Evolutionary conservation across 495 filamentous ascomycete genomes (phyloP), one percentile per base, ranked within the genome.

Genomic region (Ascodesmis nigricans): DNA sequence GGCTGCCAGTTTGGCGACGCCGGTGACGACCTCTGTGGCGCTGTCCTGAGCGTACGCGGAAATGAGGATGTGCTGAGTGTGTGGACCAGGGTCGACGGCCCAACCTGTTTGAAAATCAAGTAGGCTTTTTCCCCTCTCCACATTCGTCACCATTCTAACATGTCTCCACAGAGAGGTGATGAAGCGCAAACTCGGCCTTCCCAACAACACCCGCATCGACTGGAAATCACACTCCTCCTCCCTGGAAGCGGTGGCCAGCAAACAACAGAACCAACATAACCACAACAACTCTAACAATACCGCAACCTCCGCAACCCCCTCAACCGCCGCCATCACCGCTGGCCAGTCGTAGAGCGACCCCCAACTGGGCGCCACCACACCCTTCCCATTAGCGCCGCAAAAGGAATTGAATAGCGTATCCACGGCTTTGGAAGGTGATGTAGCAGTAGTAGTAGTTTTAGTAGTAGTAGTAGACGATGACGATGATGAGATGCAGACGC

Each of bases 41-140:
- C 72, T 29, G 90, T 97, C 7, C 62, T 97, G 22, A 93, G 84
- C 53, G 79, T 97, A 35, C 65, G 87, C 37, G 84, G 80, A 53
- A 83, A 83, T 15, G 87, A 97, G 58, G 87, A 97, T 49, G 84
- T 95, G 25, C 65, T 97, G 53, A 92, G 80, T 59, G 79, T 97
- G 47, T 97, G 87, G 87, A 90, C 82, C 27, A 75, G 78, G 51
- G 81, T 77, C 44, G 74, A 87, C 45, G 83, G 83, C 11, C 77
- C 79, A 42, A 71, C 79, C 48, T 90, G 91, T 57, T 77, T 95
- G 50, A 95, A 93, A 63, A 91, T 97, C 44, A 73, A 82, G 80
- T 92, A 67, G 46, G 68, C 52, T 21, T 41, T 20, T 40, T 23
- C 29, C 19, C 14, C 14, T 28, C 26, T 15, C 28, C 17, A 3